Conservation (phyloP, 164 flowering plant species). For the Kalanchoe fedtschenkoi region DNA sequence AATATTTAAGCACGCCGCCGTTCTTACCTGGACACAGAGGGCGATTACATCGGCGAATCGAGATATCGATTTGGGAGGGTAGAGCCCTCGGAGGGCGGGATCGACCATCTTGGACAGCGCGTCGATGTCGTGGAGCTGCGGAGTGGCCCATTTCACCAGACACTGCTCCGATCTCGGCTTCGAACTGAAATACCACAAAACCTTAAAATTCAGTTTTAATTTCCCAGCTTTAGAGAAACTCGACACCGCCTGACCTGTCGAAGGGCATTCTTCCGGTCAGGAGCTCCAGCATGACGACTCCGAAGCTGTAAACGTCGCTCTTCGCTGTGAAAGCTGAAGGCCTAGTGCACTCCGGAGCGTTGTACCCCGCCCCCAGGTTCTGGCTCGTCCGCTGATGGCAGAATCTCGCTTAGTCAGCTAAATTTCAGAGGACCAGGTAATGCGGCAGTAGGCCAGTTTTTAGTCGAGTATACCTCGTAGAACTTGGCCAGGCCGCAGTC, state of each 20-base stretch:
- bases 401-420: not conserved
- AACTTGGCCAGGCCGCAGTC: slow-evolving; percentile 69
- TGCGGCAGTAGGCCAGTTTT: too few relatives aligned
- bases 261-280: slow-evolving; percentile 71
- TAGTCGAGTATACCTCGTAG: slow-evolving; percentile 27
- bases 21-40: slow-evolving; percentile 68
- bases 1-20: too few relatives aligned
- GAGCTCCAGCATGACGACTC: slow-evolving; percentile 81
- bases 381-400: slow-evolving; percentile 42
- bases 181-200: slow-evolving; percentile 26
- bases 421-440: not conserved
- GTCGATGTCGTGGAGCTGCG: slow-evolving; percentile 75
- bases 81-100: slow-evolving; percentile 72
- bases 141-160: slow-evolving; percentile 70
- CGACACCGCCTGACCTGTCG: slow-evolving; percentile 40
- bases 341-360: slow-evolving; percentile 68
- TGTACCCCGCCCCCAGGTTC: slow-evolving; percentile 52
- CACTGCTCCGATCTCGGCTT: slow-evolving; percentile 49
- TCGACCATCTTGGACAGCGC: slow-evolving; percentile 75
- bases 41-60: slow-evolving; percentile 72
- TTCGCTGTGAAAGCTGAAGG: slow-evolving; percentile 49
- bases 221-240: not conserved
- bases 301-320: slow-evolving; percentile 85
- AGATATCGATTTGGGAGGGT: slow-evolving; percentile 69
- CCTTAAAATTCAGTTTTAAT: not conserved